These are phyloP conservation scores for Chaetomium fimeti DNA, from an alignment of 495 filamentous ascomycete genomes.

Conservation along the genomic window DNA sequence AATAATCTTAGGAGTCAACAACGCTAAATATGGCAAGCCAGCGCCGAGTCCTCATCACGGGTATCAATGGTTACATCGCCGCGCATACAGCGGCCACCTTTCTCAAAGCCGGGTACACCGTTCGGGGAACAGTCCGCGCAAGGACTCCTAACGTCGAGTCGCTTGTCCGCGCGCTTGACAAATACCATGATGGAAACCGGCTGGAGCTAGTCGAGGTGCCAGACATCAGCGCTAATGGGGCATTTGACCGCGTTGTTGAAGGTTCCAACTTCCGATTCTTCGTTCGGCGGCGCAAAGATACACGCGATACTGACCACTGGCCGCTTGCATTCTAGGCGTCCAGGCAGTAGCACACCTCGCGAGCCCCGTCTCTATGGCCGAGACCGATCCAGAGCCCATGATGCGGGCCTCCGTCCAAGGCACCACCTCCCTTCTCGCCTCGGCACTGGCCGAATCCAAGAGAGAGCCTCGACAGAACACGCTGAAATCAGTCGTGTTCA, in stretches of 20 bases:
- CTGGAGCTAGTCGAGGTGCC: constrained; percentile 44
- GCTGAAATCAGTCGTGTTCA: constrained; percentile 50
- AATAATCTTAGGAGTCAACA: no score
- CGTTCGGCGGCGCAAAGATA: neutral
- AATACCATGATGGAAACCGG: constrained; percentile 41
- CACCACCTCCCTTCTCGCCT: constrained; percentile 67
- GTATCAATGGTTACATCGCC: constrained; percentile 56
- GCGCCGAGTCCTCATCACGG: constrained; percentile 49
- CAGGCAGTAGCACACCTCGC: constrained; percentile 48
- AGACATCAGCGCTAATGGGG: constrained; percentile 41
- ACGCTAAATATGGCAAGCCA: constrained; percentile 1
- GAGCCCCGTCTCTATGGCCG: constrained; percentile 61
- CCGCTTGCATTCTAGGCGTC: constrained; percentile 6
- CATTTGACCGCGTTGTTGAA: constrained; percentile 45
- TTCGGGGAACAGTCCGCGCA: constrained; percentile 50
- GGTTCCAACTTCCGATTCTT: constrained; percentile 23
- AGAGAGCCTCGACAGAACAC: constrained; percentile 15
- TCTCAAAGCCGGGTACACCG: constrained; percentile 48
- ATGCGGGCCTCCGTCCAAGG: constrained; percentile 69
- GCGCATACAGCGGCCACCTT: constrained; percentile 52
- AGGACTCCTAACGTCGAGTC: constrained; percentile 29
- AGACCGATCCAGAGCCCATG: constrained; percentile 62
- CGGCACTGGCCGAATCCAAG: constrained; percentile 55
- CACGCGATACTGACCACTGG: neutral
- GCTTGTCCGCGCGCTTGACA: constrained; percentile 56